phyloP scores from a whole-genome alignment of 192 early-diverging fungal genomes.

The Coemansia sp. region DNA sequence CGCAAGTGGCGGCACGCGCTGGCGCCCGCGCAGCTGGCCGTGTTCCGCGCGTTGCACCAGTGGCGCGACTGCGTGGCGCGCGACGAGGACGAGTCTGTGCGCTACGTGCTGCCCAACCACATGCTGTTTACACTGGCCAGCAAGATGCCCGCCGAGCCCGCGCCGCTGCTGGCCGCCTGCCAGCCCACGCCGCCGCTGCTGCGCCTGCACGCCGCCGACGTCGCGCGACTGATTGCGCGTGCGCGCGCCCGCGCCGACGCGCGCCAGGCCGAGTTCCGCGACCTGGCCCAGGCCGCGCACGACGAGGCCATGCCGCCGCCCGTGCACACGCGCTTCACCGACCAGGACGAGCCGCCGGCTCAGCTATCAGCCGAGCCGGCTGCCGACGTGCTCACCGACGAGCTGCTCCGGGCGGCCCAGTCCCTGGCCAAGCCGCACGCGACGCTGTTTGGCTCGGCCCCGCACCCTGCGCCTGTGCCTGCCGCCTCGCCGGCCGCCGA shows the following conservation, averaged over 20 bases:
- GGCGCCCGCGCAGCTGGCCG: conserved; percentile 62
- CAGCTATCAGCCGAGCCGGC: neutral
- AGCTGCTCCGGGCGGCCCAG: conserved; percentile 2
- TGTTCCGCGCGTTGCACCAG: conserved; percentile 82
- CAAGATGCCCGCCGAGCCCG: conserved; percentile 66
- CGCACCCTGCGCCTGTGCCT: neutral
- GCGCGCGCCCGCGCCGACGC: conserved; percentile 3
- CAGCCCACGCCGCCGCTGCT: conserved; percentile 79
- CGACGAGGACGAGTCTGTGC: conserved; percentile 85
- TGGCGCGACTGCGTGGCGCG: conserved; percentile 91
- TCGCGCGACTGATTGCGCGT: conserved; percentile 57
- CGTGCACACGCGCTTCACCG: conserved; percentile 40
- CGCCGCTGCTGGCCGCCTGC: conserved; percentile 68
- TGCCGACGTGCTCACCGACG: conserved; percentile 16
- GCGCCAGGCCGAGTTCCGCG: neutral
- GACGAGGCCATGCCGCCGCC: conserved; percentile 4
- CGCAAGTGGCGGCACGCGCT: conserved; percentile 60
- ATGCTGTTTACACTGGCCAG: conserved; percentile 76
- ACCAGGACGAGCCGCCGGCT: neutral
- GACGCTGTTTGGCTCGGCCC: conserved; percentile 19
- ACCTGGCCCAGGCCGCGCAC: neutral
- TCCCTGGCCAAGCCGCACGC: conserved; percentile 14
- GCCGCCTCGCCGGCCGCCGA: neutral
- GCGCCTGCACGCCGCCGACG: conserved; percentile 72
- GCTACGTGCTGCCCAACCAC: conserved; percentile 88